Base-by-base conservation (phyloP, 805 yeast genomes). In the Nakazawaea ishiwadae region DNA sequence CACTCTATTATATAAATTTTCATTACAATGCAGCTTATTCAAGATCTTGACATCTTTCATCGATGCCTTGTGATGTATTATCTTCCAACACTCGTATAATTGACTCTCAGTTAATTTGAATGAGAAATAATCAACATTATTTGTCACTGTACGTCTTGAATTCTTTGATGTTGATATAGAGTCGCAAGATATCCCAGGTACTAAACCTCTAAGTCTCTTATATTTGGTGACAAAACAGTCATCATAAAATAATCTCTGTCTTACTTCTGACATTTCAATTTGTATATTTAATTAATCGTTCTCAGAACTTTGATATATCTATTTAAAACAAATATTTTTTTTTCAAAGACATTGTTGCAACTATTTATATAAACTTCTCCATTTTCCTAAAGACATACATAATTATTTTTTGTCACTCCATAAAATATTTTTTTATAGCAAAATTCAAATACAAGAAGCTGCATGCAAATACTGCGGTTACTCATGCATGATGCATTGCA, bases 11-110 rank as follows among this genome's bases (percentile, higher is more conserved):
- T 49, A 49, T 1, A 41, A 38, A 10, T 30, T 35, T 26, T 53
- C 46, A 8, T 51, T 45, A 14, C 55, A 35, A 26, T 50, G 50
- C 44, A 50, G 53, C 12, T 58, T 44, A 39, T 59, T 60, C 7
- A 58, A 51, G 21, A 58, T 43, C 40, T 58, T 63, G 40, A 49
- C 57, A 6, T 60, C 62, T 39, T 54, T 60, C 64, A 61, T 58
- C 34, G 57, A 55, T n/a, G 56, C 54, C 35, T 59, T 58, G 32
- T 59, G 58, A 42, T 59, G 59, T 16, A 62, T 59, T 10, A 66
- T 56, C 49, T 59, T 68, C 75, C 71, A 69, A 48, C 69, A 71
- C 47, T 51, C 59, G 52, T 51, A 61, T 20, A 65, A 59, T 42
- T 68, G 64, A 12, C 54, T 48, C 23, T 62, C 63, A 0, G 61